Percentiles rank a stretch among this genome's conserved stretches.
These are phyloP conservation scores for Salix exigua DNA, from an alignment of 345 rosid genomes.

Conservation along the genomic window DNA sequence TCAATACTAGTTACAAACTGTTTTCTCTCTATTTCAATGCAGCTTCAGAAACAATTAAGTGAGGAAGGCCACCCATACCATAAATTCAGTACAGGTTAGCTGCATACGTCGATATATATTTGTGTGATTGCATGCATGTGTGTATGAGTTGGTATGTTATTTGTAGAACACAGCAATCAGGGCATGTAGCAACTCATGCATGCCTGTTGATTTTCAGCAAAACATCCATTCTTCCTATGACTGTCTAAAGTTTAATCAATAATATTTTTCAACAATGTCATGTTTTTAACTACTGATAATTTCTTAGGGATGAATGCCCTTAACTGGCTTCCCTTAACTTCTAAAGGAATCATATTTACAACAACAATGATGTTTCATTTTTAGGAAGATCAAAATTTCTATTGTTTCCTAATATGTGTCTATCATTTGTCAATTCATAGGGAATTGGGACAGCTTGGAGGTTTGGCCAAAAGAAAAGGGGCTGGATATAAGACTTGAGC, in stretches of 20 bases:
- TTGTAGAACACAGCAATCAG: no score
- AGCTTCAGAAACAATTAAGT: slow-evolving; percentile 81
- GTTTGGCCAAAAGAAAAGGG: slow-evolving; percentile 78
- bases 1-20: neutral
- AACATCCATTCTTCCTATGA: neutral
- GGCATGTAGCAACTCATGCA: no score
- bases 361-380: no score
- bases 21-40: slow-evolving; percentile 18
- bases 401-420: neutral
- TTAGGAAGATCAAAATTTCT: no score
- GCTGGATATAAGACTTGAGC: slow-evolving; percentile 70
- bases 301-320: no score
- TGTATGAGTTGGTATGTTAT: neutral
- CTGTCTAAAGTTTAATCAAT: neutral
- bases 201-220: neutral
- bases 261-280: neutral
- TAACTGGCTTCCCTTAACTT: no score
- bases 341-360: no score
- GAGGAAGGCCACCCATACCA: slow-evolving; percentile 78
- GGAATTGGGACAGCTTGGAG: slow-evolving; percentile 83
- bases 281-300: neutral
- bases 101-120: neutral
- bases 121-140: neutral
- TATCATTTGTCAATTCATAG: slow-evolving; percentile 31
- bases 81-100: slow-evolving; percentile 83